These are phyloP conservation scores for Cryphonectria japonica DNA, from an alignment of 2,329 filamentous ascomycete genomes.

Conservation along the genomic window DNA sequence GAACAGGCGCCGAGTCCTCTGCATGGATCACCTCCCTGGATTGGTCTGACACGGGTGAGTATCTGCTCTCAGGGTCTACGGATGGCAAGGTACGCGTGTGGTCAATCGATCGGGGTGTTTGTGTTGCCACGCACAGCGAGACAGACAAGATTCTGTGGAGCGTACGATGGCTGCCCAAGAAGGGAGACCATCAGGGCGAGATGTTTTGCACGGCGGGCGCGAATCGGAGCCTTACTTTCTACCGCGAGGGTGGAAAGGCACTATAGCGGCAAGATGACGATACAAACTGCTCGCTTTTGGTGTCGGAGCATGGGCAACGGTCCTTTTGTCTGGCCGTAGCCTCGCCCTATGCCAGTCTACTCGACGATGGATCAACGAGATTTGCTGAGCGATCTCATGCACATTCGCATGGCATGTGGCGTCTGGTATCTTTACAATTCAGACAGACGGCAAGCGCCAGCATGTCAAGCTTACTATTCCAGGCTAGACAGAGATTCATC, in stretches of 20 bases:
- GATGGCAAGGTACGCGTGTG: constrained; percentile 97
- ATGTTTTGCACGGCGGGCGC: constrained; percentile 81
- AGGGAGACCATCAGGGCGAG: constrained; percentile 60
- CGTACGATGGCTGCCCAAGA: constrained; percentile 81
- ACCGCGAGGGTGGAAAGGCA: constrained; percentile 68
- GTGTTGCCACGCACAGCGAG: constrained; percentile 93
- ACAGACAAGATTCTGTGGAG: constrained; percentile 84
- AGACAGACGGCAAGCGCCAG: background rate
- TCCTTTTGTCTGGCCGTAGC: background rate
- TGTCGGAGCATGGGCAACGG: background rate
- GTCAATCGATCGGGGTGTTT: constrained; percentile 81
- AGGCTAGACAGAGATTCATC: background rate
- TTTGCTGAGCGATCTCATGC: background rate
- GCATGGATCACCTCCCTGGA: constrained; percentile 91
- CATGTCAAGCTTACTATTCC: background rate
- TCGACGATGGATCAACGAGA: background rate
- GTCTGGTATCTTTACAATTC: background rate
- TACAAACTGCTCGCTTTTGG: background rate
- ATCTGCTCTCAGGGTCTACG: constrained; percentile 82
- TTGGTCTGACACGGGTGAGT: constrained; percentile 93
- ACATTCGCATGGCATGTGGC: background rate
- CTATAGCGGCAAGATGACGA: background rate
- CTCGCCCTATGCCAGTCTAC: background rate
- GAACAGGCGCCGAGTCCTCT: constrained; percentile 62
- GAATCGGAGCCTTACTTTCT: constrained; percentile 77